These are phyloP conservation scores for Rhizoclosmatium sp. DNA, from an alignment of 192 early-diverging fungal genomes.

Conservation along the genomic window DNA sequence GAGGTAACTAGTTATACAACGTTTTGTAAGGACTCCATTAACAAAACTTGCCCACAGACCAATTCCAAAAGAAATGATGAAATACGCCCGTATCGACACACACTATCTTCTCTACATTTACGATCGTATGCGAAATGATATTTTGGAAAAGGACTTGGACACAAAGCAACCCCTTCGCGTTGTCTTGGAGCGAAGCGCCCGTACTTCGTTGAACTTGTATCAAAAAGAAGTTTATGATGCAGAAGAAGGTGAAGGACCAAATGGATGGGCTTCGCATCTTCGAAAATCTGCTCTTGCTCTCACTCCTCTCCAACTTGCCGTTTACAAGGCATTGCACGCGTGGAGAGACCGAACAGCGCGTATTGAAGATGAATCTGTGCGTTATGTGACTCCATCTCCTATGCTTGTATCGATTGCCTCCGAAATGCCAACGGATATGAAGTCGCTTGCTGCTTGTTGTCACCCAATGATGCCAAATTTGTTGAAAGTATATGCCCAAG, in stretches of 20 bases:
- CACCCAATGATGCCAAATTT: conserved; percentile 79
- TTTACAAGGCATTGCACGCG: conserved; percentile 87
- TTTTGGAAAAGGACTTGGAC: conserved; percentile 67
- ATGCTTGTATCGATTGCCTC: conserved; percentile 82
- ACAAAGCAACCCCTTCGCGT: conserved; percentile 73
- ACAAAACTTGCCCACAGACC: conserved; percentile 63
- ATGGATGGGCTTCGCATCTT: conserved; percentile 79
- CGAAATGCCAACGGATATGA: conserved; percentile 74
- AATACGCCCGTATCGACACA: conserved; percentile 93
- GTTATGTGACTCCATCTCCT: conserved; percentile 91
- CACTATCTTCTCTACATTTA: conserved; percentile 96
- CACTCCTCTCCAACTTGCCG: conserved; percentile 69
- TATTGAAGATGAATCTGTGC: conserved; percentile 89
- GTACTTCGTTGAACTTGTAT: conserved; percentile 73
- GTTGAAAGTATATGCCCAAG: conserved; percentile 81
- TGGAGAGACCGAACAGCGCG: conserved; percentile 93
- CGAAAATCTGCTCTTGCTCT: conserved; percentile 63
- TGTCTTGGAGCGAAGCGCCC: conserved; percentile 69
- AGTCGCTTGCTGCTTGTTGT: conserved; percentile 76
- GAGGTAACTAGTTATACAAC: conserved; percentile 57
- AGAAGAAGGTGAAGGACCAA: conserved; percentile 75
- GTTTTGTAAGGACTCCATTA: background rate
- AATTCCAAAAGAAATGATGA: conserved; percentile 88
- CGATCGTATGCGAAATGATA: conserved; percentile 88
- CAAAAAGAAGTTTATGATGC: conserved; percentile 88